Evolutionary conservation across 306 rosid species (phyloP).

Genomic region (Malus domestica): ASM211411v1 NC_041793.1:31002501-31003000

Average conservation of each 20-base stretch:
- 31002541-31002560: too few relatives aligned
- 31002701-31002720: too few relatives aligned
- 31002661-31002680: accelerated
- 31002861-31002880: accelerated
- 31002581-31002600: too few relatives aligned
- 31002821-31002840: too few relatives aligned
- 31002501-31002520: too few relatives aligned
- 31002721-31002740: accelerated
- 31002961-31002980: too few relatives aligned
- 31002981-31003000: accelerated
- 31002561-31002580: accelerated
- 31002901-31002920: too few relatives aligned
- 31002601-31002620: accelerated
- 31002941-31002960: accelerated
- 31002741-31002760: accelerated
- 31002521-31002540: too few relatives aligned
- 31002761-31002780: accelerated
- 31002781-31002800: too few relatives aligned
- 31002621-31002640: accelerated
- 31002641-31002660: accelerated
- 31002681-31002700: too few relatives aligned
- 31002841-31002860: accelerated
- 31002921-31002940: too few relatives aligned
- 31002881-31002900: too few relatives aligned
- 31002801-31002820: accelerated